Conservation (phyloP, 495 filamentous ascomycete genomes). For the Neurospora tetraspora region DNA sequence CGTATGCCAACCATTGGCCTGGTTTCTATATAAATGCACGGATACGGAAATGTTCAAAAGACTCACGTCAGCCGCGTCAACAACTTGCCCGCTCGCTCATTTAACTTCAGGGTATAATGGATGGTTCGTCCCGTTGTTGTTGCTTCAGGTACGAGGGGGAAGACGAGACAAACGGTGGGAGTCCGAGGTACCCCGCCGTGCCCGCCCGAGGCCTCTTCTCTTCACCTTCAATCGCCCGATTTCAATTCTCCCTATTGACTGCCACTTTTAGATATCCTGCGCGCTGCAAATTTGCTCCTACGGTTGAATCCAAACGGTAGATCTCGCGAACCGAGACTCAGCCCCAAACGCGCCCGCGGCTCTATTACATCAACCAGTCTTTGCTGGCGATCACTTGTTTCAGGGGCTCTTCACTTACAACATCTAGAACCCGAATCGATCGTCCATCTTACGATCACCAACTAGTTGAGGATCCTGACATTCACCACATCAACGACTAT, state of each 20-base stretch:
- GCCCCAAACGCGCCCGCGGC: background rate
- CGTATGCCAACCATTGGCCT: background rate
- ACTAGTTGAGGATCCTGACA: background rate
- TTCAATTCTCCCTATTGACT: background rate
- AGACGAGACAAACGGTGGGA: background rate
- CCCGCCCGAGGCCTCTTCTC: too few relatives aligned
- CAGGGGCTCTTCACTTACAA: slow-evolving; percentile 1
- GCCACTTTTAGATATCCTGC: background rate
- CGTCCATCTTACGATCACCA: background rate
- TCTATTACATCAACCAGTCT: background rate
- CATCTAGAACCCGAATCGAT: background rate
- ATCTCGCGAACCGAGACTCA: background rate
- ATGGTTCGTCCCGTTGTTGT: background rate
- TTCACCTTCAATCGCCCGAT: too few relatives aligned
- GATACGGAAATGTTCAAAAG: background rate
- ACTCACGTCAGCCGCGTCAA: background rate
- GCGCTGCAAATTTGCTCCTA: background rate
- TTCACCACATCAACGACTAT: background rate
- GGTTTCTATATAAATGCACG: background rate
- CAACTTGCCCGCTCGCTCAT: background rate
- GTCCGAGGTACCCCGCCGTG: background rate
- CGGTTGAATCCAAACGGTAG: background rate
- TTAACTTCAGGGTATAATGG: background rate
- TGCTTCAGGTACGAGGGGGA: background rate
- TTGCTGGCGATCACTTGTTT: slow-evolving; percentile 14